phyloP scores from a whole-genome alignment of 73 alveolate species.

The Paramecium tetraurelia region DNA sequence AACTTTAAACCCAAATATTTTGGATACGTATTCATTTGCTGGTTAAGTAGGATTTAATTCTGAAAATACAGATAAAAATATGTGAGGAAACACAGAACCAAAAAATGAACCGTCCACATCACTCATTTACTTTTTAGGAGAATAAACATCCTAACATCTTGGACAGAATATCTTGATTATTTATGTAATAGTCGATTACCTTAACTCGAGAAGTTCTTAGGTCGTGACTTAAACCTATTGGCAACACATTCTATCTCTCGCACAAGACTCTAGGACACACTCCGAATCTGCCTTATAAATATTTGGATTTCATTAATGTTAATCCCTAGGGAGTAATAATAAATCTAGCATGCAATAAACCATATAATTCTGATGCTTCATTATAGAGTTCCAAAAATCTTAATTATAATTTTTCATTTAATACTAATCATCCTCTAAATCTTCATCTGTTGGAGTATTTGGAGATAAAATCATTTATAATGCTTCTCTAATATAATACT shows the following conservation, averaged over 20 bases:
- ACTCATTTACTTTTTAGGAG: constrained; percentile 73
- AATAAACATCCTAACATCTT: constrained; percentile 74
- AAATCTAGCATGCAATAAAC: constrained; percentile 88
- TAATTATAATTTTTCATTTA: neutral
- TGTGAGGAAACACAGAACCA: constrained; percentile 81
- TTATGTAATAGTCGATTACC: neutral
- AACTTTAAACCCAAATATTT: constrained; percentile 38
- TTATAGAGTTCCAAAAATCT: constrained; percentile 65
- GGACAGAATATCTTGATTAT: constrained; percentile 64
- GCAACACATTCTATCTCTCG: constrained; percentile 84
- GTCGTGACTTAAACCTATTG: constrained; percentile 88
- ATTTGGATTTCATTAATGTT: constrained; percentile 83
- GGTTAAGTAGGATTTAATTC: neutral
- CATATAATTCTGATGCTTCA: constrained; percentile 89
- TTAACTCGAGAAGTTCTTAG: constrained; percentile 88
- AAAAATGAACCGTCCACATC: constrained; percentile 95
- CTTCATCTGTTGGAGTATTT: constrained; percentile 89
- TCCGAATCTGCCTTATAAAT: constrained; percentile 80
- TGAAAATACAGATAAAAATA: constrained; percentile 46
- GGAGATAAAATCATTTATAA: constrained; percentile 79
- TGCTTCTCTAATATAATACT: constrained; percentile 71
- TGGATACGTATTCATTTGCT: constrained; percentile 11
- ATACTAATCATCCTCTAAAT: constrained; percentile 80
- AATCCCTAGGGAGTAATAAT: constrained; percentile 84
- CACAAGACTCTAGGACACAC: constrained; percentile 92